phyloP scores from a whole-genome alignment of 805 yeast genomes.

The Candida ovalis region DNA sequence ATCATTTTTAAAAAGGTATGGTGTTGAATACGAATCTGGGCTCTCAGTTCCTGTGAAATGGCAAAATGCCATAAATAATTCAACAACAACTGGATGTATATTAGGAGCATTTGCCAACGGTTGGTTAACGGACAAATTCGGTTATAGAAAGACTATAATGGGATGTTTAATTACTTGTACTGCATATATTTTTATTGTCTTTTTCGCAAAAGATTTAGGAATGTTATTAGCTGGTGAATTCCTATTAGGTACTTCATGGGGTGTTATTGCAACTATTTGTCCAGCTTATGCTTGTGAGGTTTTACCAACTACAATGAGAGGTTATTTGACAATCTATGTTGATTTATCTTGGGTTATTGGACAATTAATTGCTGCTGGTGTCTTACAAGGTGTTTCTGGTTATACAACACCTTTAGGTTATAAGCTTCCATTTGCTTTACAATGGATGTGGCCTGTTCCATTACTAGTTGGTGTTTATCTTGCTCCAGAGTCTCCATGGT shows the following conservation, averaged over 20 bases:
- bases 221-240: conserved; percentile 40
- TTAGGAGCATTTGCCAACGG: conserved; percentile 41
- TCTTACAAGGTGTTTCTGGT: conserved; percentile 29
- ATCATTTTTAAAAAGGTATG: conserved; percentile 33
- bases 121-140: conserved; percentile 37
- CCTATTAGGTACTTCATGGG: conserved; percentile 49
- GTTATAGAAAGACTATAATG: conserved; percentile 38
- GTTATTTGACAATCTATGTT: conserved; percentile 45
- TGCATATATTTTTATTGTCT: conserved; percentile 36
- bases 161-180: conserved; percentile 27
- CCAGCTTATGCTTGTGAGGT: conserved; percentile 58
- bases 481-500: conserved; percentile 60
- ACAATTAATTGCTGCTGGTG: conserved; percentile 52
- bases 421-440: conserved; percentile 53
- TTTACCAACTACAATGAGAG: conserved; percentile 48
- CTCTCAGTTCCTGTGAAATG: conserved; percentile 39
- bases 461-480: conserved; percentile 38
- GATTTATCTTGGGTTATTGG: conserved; percentile 56
- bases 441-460: conserved; percentile 59
- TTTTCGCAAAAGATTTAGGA: conserved; percentile 37
- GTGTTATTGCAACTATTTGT: conserved; percentile 49
- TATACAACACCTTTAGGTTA: conserved; percentile 36
- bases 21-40: conserved; percentile 22
- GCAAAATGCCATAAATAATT: conserved; percentile 40
- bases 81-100: conserved; percentile 20